These are phyloP conservation scores for Alternaria triticimaculans DNA, from an alignment of 2,329 filamentous ascomycete genomes.

Conservation along the genomic window DNA sequence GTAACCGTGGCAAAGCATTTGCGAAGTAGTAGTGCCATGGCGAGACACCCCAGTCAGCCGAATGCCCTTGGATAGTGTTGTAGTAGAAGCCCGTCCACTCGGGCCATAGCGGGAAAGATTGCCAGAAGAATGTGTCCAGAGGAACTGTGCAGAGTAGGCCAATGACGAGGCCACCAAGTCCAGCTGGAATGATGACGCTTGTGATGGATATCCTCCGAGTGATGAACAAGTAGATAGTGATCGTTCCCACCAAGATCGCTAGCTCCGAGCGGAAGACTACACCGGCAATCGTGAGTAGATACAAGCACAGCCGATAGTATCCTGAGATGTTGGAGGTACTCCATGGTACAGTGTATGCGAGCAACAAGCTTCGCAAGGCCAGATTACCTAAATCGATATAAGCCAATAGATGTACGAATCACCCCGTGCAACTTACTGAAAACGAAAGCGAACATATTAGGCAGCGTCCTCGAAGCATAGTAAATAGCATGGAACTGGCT, in stretches of 20 bases:
- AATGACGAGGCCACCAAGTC: slow-evolving; percentile 68
- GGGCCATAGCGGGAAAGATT: slow-evolving; percentile 77
- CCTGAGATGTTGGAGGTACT: slow-evolving; percentile 47
- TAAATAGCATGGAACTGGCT: slow-evolving; percentile 93
- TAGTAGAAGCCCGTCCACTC: slow-evolving; percentile 89
- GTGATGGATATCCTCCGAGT: slow-evolving; percentile 62
- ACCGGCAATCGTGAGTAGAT: slow-evolving; percentile 78
- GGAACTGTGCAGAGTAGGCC: slow-evolving; percentile 74
- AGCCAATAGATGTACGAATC: neutral
- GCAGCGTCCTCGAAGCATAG: slow-evolving; percentile 88
- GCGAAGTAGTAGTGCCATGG: slow-evolving; percentile 88
- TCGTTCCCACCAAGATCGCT: slow-evolving; percentile 76
- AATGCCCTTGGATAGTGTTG: slow-evolving; percentile 84
- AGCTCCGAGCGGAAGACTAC: slow-evolving; percentile 90
- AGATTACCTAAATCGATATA: slow-evolving; percentile 63
- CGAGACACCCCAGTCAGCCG: slow-evolving; percentile 85
- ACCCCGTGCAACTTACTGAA: slow-evolving; percentile 66
- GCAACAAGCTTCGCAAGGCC: slow-evolving; percentile 62
- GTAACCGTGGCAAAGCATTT: slow-evolving; percentile 79
- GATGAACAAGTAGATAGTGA: slow-evolving; percentile 69
- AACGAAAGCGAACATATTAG: slow-evolving; percentile 95
- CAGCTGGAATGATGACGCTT: slow-evolving; percentile 68
- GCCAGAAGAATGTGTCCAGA: slow-evolving; percentile 95
- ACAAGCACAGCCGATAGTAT: slow-evolving; percentile 70
- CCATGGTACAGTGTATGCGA: slow-evolving; percentile 51